phyloP scores from a whole-genome alignment of 768 basidiomycete genomes.

The Leccinum truebloodii region DNA sequence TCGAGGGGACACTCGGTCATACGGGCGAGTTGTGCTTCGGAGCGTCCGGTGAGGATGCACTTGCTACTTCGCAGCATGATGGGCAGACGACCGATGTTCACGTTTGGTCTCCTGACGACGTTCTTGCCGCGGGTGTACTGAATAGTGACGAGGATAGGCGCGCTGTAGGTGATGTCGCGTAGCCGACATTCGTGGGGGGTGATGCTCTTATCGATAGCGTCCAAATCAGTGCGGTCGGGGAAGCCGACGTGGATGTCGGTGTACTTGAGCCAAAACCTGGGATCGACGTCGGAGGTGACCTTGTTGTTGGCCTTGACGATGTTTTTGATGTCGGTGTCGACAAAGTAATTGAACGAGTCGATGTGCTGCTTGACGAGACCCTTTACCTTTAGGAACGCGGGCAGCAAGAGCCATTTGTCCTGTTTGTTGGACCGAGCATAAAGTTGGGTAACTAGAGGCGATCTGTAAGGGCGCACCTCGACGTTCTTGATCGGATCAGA shows the following conservation, averaged over 20 bases:
- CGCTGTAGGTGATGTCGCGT: conserved; percentile 92
- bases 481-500: conserved; percentile 89
- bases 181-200: conserved; percentile 98
- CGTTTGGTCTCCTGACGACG: conserved; percentile 78
- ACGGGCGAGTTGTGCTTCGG: conserved; percentile 79
- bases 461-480: conserved; percentile 58
- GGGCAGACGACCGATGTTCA: conserved; percentile 88
- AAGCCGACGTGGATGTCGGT: conserved; percentile 92
- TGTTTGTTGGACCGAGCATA: conserved; percentile 40
- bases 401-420: conserved; percentile 99
- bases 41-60: conserved; percentile 81
- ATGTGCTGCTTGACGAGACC: conserved; percentile 99
- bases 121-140: conserved; percentile 92
- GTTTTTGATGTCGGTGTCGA: conserved; percentile 95
- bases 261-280: conserved; percentile 95
- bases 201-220: conserved; percentile 75
- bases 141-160: conserved; percentile 90
- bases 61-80: conserved; percentile 97
- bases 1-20: conserved; percentile 98
- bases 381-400: conserved; percentile 96
- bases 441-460: conserved; percentile 1
- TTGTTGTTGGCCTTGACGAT: conserved; percentile 93
- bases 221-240: conserved; percentile 85
- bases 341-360: conserved; percentile 99
- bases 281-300: conserved; percentile 95